Base-by-base conservation (phyloP, 345 rosid genomes). In the Limnanthes douglasii region DNA sequence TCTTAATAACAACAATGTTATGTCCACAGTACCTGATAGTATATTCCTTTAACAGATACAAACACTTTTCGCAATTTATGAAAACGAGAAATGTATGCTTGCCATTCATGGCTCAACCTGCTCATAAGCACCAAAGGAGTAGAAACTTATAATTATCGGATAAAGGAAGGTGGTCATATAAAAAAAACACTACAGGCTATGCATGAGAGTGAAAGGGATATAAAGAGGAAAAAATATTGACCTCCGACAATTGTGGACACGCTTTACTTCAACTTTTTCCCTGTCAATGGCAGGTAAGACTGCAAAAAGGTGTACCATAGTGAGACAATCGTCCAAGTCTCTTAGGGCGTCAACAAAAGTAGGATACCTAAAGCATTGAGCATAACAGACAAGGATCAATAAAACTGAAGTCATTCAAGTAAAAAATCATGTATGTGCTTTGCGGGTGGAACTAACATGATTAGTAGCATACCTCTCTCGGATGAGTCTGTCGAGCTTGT, bases 71-170 rank as follows among this genome's bases (percentile, higher is more conserved):
- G 54, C 54, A 90, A 54, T 30, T 86, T 75, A 65, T 90, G 94
- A 18, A 54, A 62, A 15, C 75, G 94, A 5, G 73, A 69, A 45
- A 90, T 57, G 46, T 68, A 90, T 10, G 94, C 95, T 69, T 84
- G 98, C 96, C 98, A 90, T 40, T 84, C 96, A 56, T 80, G 96
- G 52, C 75, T 70, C 73, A 90, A 64, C 66, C 98, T 90, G 51
- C 18, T 38, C n/a, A n/a, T n/a, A n/a, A 39, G 18, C 39, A 43
- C 47, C 30, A 45, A 28, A 39, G 47, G 39, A 45, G n/a, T 0
- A 0, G 20, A 12, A 22, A 2, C 18, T 10, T 19, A 49, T 0
- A 33, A 28, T 12, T 31, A 25, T 20, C 31, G 21, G 35, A 16
- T n/a, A 6, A 20, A 5, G 16, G 33, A 15, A 43, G 16, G 26